phyloP scores from a whole-genome alignment of 148 eudicot genomes.

The Cornus kousa region DNA sequence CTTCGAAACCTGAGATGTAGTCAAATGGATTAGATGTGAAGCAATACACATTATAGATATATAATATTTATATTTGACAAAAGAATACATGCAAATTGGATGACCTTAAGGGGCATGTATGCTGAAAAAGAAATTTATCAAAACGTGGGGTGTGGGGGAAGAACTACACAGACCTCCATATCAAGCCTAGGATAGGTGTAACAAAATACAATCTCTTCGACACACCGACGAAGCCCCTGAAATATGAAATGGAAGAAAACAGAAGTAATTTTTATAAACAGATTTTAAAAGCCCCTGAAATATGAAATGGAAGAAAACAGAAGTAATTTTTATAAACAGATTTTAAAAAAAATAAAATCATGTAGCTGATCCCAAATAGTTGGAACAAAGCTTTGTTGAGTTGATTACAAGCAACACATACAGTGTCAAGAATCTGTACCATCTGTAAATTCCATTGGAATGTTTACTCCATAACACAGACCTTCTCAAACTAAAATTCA shows the following conservation, averaged over 20 bases:
- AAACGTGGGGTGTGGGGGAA: not conserved
- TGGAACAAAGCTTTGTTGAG: too few species aligned
- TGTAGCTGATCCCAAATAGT: too few species aligned
- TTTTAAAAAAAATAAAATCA: too few species aligned
- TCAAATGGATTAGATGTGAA: slow-evolving; percentile 9
- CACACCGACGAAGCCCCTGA: slow-evolving; percentile 70
- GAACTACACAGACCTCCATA: slow-evolving; percentile 50
- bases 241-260: slow-evolving; percentile 15
- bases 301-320: slow-evolving; percentile 2
- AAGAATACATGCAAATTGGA: not conserved
- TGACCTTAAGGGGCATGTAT: not conserved
- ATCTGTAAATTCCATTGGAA: not conserved
- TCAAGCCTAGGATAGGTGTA: slow-evolving; percentile 91
- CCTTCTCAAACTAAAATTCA: too few species aligned
- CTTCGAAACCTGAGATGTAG: slow-evolving; percentile 71
- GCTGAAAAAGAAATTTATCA: not conserved
- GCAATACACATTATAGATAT: not conserved
- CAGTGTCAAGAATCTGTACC: not conserved
- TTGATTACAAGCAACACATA: not conserved
- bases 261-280: not conserved
- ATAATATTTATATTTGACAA: too few species aligned
- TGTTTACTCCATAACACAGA: too few species aligned
- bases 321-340: not conserved
- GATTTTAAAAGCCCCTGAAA: slow-evolving; percentile 41
- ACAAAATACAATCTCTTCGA: slow-evolving; percentile 80